Conservation (phyloP, 139 green algal genomes). For the Tetraselmis striata region DNA sequence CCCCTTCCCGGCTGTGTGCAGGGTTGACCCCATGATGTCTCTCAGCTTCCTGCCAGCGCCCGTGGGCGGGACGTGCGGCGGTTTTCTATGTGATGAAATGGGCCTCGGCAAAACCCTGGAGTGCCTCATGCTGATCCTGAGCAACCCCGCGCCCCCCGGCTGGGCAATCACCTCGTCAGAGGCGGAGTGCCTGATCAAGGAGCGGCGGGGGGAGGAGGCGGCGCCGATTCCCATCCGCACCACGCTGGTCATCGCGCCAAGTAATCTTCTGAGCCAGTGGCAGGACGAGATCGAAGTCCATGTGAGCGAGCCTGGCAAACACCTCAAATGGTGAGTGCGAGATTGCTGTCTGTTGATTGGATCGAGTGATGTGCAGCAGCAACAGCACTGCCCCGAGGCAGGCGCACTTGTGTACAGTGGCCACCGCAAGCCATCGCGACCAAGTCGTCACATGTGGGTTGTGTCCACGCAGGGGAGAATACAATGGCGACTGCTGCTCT, state of each 20-base stretch:
- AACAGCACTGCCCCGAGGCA: no score
- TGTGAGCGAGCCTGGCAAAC: slow-evolving; percentile 20
- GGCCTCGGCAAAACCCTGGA: slow-evolving; percentile 51
- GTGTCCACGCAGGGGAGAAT: no score
- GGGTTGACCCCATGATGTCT: no score
- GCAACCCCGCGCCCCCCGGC: slow-evolving; percentile 20
- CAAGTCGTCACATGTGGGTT: no score
- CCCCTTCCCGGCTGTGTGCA: no score
- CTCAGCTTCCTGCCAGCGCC: slow-evolving; percentile 15
- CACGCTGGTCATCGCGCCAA: slow-evolving; percentile 46
- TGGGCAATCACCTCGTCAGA: slow-evolving; percentile 28
- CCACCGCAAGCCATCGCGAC: no score
- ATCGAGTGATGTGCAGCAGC: no score
- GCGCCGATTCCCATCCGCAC: slow-evolving; percentile 39
- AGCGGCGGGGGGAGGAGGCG: background rate
- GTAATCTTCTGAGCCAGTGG: slow-evolving; percentile 40
- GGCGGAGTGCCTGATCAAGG: background rate
- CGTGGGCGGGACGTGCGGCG: slow-evolving; percentile 39
- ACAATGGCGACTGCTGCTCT: no score
- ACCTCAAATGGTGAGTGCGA: slow-evolving; percentile 30
- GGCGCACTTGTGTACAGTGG: no score
- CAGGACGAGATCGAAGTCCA: slow-evolving; percentile 45
- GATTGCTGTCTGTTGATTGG: no score
- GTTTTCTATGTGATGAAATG: slow-evolving; percentile 50
- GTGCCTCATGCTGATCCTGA: slow-evolving; percentile 47